Evolutionary conservation across 2,329 filamentous ascomycete species (phyloP), one percentile per base, ranked within the genome.

Genomic region (Beauveria asiatica): DNA sequence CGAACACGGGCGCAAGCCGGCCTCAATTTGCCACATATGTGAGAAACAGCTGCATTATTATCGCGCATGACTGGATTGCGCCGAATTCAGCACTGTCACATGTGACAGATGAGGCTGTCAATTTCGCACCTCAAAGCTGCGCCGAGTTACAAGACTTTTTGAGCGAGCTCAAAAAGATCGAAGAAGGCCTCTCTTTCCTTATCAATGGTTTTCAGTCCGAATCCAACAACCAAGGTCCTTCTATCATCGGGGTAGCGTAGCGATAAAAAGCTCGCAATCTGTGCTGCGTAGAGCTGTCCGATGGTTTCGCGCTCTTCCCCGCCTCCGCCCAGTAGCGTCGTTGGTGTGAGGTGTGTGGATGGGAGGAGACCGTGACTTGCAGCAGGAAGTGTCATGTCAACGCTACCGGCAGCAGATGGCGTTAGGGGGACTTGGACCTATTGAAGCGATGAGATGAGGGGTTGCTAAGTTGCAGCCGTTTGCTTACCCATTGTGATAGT

Each of bases 281-380:
- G 93, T 48, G 90, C 90, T 3, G 92, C 92, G 68, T 95, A 88
- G 1, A 97, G 83, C 72, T 97, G 92, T 1, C 91, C 93, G 5
- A 95, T 73, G 0, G 88, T 90, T 69, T 97, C 92, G 48, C 92
- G 83, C 51, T 89, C 86, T 57, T 87, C 81, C 37, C 87, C 85
- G 50, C 92, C 91, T 10, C 88, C 92, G 2, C 94, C 94, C 0
- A 99, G 80, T 3, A 99, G 77, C 0, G 92, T 96, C 42, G 86
- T 93, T 1, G 94, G 90, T 0, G 90, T 96, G 46, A 97, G 80
- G 67, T 94, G 88, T 39, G 86, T 81, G 60, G 91, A 84, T 0
- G 94, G 94, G 0, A 97, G 82, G 13, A 82, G 72, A n/a, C 75
- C 74, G 6, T 72, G 67, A 51, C 72, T 74, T 7, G 71, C 73